A percentile compares a stretch with the other conserved stretches of the same genome.
Evolutionary conservation across 148 eudicot genomes (phyloP).

Genomic region (Fallopia convolvulus): DNA sequence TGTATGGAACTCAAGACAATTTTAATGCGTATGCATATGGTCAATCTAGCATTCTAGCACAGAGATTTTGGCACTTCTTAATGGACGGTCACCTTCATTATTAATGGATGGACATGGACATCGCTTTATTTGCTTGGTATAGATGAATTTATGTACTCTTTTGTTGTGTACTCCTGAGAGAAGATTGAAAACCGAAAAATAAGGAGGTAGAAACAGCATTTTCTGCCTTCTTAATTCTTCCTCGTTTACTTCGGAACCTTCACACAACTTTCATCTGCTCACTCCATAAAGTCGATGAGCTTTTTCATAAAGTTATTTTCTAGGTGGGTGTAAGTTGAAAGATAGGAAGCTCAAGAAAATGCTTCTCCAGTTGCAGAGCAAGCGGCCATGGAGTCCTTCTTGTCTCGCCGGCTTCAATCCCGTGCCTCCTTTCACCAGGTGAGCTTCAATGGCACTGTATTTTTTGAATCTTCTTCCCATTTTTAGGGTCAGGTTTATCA

Average conservation of each 20-base stretch:
- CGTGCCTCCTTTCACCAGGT: background rate
- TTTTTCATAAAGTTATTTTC: background rate
- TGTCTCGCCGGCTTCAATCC: background rate
- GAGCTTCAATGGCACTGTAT: background rate
- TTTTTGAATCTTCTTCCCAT: background rate
- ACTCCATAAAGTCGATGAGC: background rate
- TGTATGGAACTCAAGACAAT: no score
- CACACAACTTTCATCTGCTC: background rate
- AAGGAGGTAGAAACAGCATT: background rate
- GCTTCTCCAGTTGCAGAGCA: slow-evolving; percentile 12
- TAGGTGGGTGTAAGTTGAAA: background rate
- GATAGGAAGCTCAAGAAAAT: background rate
- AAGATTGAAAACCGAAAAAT: background rate
- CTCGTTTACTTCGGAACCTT: background rate
- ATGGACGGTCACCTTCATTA: background rate
- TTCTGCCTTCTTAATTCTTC: background rate
- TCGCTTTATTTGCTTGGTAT: background rate
- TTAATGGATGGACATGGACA: background rate
- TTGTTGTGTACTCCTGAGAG: background rate
- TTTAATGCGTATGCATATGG: no score
- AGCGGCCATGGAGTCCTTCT: slow-evolving; percentile 7
- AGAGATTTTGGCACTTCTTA: background rate
- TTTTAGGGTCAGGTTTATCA: background rate
- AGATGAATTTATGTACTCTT: background rate
- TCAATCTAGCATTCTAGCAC: background rate